Evolutionary conservation across 2,329 filamentous ascomycete species (phyloP).

Genomic region (Incumbomyces lentus): DNA sequence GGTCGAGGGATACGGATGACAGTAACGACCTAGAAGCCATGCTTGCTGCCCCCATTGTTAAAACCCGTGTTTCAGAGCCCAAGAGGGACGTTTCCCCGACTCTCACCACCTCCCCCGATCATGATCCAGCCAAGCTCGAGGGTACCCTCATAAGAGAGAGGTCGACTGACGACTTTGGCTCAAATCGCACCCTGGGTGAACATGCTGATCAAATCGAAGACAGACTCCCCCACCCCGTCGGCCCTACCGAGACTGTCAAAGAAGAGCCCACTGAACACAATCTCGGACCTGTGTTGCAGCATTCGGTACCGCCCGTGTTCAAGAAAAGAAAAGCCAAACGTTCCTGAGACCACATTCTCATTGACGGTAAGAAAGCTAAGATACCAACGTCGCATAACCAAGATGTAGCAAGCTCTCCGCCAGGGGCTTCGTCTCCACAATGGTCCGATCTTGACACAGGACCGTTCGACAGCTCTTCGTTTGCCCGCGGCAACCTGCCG

Average conservation of each 20-base stretch:
- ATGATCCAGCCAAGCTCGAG: no score
- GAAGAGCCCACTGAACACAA: conserved; percentile 9
- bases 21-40: conserved; percentile 32
- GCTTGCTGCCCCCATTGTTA: conserved; percentile 31
- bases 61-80: conserved; percentile 16
- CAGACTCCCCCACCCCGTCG: no score
- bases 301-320: conserved; percentile 28
- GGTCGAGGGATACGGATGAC: conserved; percentile 23
- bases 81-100: not conserved
- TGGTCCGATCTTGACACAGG: not conserved
- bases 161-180: no score
- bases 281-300: conserved; percentile 19
- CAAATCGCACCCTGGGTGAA: no score
- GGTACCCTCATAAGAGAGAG: no score
- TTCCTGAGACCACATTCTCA: not conserved
- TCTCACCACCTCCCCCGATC: not conserved
- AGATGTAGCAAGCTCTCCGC: conserved; percentile 2
- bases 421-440: conserved; percentile 1
- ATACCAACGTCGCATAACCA: conserved; percentile 1
- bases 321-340: conserved; percentile 40
- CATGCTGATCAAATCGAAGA: no score
- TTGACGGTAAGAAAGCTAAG: not conserved
- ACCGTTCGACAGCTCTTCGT: no score
- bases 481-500: no score
- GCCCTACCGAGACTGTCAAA: not conserved